Evolutionary conservation across 2,329 filamentous ascomycete species (phyloP).

Genomic region (Raffaelea arxii): DNA sequence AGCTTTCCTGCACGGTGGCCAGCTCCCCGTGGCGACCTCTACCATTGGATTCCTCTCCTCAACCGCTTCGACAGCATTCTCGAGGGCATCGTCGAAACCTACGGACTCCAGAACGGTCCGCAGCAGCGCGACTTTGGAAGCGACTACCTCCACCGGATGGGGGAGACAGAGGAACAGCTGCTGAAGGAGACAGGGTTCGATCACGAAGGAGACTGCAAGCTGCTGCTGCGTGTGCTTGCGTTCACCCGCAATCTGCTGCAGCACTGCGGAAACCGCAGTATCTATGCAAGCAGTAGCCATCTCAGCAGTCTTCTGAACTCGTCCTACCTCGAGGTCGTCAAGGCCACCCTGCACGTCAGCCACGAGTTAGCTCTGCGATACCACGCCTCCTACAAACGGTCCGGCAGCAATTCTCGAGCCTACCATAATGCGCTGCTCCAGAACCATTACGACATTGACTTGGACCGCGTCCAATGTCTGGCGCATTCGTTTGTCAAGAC

Average conservation of each 20-base stretch:
- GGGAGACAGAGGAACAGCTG: conserved; percentile 28
- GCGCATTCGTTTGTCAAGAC: conserved; percentile 75
- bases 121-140: conserved; percentile 68
- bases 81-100: conserved; percentile 69
- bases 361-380: conserved; percentile 88
- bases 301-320: conserved; percentile 84
- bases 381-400: conserved; percentile 74
- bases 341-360: conserved; percentile 67
- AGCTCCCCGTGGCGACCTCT: conserved; percentile 88
- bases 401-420: conserved; percentile 52
- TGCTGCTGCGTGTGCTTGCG: conserved; percentile 69
- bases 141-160: conserved; percentile 48
- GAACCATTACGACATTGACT: conserved; percentile 73
- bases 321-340: conserved; percentile 69
- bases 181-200: conserved; percentile 54
- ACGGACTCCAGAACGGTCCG: conserved; percentile 69
- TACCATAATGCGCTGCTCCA: conserved; percentile 65
- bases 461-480: conserved; percentile 76
- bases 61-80: conserved; percentile 90
- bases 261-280: conserved; percentile 91
- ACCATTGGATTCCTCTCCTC: conserved; percentile 93
- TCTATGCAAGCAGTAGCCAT: conserved; percentile 89
- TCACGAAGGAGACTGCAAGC: conserved; percentile 66
- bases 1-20: conserved; percentile 87
- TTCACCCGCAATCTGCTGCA: conserved; percentile 86